These are phyloP conservation scores for Fraxinus floribunda DNA, from an alignment of 305 asterid species.

Conservation along the genomic window DNA sequence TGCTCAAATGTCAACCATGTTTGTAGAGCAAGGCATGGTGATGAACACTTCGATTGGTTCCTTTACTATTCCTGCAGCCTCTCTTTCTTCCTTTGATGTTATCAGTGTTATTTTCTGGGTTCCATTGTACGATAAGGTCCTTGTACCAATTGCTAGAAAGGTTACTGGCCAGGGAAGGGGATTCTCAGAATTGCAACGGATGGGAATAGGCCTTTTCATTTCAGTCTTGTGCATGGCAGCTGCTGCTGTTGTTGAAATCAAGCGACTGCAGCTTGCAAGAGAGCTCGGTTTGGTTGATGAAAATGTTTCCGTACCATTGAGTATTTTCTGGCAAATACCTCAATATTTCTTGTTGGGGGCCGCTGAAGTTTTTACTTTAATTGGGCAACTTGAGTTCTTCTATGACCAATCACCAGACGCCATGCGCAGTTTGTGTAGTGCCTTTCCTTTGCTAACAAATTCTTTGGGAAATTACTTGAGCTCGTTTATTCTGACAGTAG, in stretches of 20 bases:
- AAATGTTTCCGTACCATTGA: conserved; percentile 61
- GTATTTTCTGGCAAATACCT: conserved; percentile 86
- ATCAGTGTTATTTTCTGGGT: conserved; percentile 82
- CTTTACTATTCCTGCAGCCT: conserved; percentile 82
- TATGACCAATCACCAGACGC: conserved; percentile 93
- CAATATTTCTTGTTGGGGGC: conserved; percentile 83
- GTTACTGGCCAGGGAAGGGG: conserved; percentile 73
- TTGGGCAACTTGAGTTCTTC: conserved; percentile 87
- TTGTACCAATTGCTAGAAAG: conserved; percentile 72
- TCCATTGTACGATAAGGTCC: conserved; percentile 67
- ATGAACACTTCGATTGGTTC: conserved; percentile 89
- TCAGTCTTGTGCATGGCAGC: conserved; percentile 82
- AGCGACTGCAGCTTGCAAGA: conserved; percentile 51
- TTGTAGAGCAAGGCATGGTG: conserved; percentile 90
- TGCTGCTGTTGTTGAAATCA: conserved; percentile 79
- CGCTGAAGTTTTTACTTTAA: conserved; percentile 76
- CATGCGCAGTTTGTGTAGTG: conserved; percentile 90
- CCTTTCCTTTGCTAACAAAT: conserved; percentile 63
- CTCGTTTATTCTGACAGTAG: conserved; percentile 76
- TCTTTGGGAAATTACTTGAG: conserved; percentile 82
- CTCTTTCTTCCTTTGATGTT: conserved; percentile 73
- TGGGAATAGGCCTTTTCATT: conserved; percentile 84
- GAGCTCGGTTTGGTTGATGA: conserved; percentile 49
- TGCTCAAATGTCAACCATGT: conserved; percentile 92
- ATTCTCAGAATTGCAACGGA: conserved; percentile 74